phyloP scores from a whole-genome alignment of 2,329 filamentous ascomycete genomes.

The Cryphonectria japonica region DNA sequence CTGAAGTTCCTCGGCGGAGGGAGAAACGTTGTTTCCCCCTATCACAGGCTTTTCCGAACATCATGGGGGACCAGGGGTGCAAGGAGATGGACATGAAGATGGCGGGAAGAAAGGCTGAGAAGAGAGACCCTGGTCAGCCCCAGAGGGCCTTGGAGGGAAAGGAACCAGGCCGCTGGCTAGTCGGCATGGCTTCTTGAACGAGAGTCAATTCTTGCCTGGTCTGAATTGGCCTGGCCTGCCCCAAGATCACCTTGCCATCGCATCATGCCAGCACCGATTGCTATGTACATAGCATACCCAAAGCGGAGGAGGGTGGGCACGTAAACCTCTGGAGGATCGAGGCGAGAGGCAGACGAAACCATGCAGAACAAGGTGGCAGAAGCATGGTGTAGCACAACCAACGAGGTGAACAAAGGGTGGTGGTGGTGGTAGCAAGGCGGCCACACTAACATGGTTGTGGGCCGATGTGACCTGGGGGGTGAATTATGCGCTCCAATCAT shows the following conservation, averaged over 20 bases:
- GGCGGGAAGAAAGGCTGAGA: not conserved
- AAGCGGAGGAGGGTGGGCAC: not conserved
- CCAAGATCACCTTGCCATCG: not conserved
- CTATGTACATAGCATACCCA: not conserved
- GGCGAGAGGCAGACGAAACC: not conserved
- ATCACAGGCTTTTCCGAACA: constrained; percentile 23
- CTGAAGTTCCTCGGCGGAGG: constrained; percentile 7
- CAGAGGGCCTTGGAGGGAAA: not conserved
- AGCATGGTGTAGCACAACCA: not conserved
- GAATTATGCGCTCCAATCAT: constrained; percentile 30
- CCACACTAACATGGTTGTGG: not conserved
- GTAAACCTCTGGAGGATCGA: not conserved
- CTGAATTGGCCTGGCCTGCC: not conserved
- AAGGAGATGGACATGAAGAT: not conserved
- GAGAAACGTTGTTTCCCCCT: constrained; percentile 28
- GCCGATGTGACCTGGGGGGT: constrained; percentile 17
- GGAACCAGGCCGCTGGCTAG: not conserved
- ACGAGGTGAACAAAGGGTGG: not conserved
- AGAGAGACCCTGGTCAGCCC: not conserved
- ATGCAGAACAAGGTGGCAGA: too few relatives aligned
- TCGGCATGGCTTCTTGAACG: not conserved
- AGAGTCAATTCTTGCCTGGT: not conserved
- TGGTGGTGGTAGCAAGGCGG: not conserved
- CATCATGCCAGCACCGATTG: not conserved
- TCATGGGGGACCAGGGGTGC: not conserved